Conservation (phyloP, 1,284 basidiomycete genomes). For the Polyporus tsugae region DNA sequence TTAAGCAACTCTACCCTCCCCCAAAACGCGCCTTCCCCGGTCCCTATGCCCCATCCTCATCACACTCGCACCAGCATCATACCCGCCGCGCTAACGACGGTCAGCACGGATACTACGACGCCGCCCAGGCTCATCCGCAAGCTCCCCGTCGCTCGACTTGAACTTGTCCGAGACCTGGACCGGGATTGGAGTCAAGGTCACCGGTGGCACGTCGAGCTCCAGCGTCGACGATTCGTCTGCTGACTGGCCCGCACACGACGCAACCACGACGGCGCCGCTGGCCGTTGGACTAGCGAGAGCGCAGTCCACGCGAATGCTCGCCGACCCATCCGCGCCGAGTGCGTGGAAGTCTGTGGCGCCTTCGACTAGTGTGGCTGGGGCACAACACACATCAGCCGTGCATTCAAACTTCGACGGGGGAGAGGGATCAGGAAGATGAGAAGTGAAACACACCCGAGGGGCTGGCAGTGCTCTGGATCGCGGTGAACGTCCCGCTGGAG, state of each 20-base stretch:
- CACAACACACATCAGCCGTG: slow-evolving; percentile 2
- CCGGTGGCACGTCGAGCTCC: not conserved
- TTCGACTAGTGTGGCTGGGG: slow-evolving; percentile 37
- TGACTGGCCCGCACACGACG: not conserved
- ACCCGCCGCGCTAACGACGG: not conserved
- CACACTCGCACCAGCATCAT: not conserved
- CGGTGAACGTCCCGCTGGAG: slow-evolving; percentile 40
- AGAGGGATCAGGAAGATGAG: not conserved
- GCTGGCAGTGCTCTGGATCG: slow-evolving; percentile 32
- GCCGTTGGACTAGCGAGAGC: not conserved
- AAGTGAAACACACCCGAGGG: slow-evolving; percentile 29
- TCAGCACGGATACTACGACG: not conserved
- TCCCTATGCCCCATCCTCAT: not conserved
- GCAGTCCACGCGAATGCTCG: not conserved
- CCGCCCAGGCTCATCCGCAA: slow-evolving; percentile 3
- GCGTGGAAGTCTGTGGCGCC: slow-evolving; percentile 32
- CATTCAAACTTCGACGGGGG: not conserved
- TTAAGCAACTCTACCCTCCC: not conserved
- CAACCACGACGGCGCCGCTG: not conserved
- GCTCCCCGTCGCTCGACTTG: not conserved
- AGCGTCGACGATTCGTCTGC: not conserved
- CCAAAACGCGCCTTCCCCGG: not conserved
- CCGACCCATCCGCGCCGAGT: not conserved
- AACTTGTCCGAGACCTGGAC: not conserved
- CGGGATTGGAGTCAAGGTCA: not conserved